Base-by-base conservation (phyloP, 371 early-diverging fungal species). In the Batkoa obscura region DNA sequence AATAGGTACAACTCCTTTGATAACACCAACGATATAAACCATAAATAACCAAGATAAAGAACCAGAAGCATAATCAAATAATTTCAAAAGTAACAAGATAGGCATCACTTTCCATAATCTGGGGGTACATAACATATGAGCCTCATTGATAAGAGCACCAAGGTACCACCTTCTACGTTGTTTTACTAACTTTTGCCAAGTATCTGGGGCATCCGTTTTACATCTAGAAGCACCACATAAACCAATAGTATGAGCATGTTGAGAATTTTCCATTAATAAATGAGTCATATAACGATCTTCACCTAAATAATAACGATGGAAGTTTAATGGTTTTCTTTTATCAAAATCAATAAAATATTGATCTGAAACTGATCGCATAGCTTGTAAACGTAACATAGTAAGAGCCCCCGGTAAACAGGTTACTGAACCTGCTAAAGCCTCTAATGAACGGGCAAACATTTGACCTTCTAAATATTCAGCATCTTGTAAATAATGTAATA, bases 141-240 rank as follows among this genome's bases (percentile, higher is more conserved):
- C 53, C 30, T 53, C 53, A 39, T 53, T 53, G 53, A 53, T 53
- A 39, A 53, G 53, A 12, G 53, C 53, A 30, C 53, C 53, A 8
- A 53, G 53, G 38, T 53, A 53, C 98, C 98, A 97, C 59, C 98
- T 77, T 62, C 98, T 83, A 58, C 98, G 82, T 68, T 97, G 98
- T 8, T 96, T 96, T 17, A 98, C 62, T 50, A 99, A 72, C 2
- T 97, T 86, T 32, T 72, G 69, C 81, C 94, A 98, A 59, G 74
- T 70, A 60, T 95, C 95, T 1, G 99, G 99, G 0, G 92, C 99
- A 57, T 79, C 81, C 23, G 99, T 99, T 64, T 78, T 75, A 66
- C 98, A 98, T 64, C 83, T 75, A 6, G 99, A 99, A 50, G 88
- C 82, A 0, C 94, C 78, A 2, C 89, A 85, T 68, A 99, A 99